Evolutionary conservation across 257 asterid genomes (phyloP).

Genomic region (Gynochthodes officinalis): DNA sequence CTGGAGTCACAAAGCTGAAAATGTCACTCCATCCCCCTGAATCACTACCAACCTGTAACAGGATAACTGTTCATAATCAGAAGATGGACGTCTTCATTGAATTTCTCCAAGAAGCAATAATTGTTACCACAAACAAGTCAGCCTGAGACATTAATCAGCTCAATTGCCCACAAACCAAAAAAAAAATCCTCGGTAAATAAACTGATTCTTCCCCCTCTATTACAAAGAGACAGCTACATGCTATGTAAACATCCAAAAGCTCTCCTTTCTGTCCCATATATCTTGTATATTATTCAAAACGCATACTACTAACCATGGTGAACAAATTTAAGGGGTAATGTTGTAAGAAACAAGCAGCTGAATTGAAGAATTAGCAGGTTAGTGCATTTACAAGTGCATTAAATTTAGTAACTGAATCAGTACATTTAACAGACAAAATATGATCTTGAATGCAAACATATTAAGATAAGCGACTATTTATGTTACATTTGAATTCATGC

Average conservation of each 20-base stretch:
- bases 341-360: neutral
- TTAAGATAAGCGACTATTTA: neutral
- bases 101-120: neutral
- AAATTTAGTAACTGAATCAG: neutral
- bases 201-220: neutral
- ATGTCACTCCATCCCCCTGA: constrained; percentile 65
- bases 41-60: constrained; percentile 69
- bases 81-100: neutral
- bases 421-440: neutral
- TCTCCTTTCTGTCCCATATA: neutral
- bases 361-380: neutral
- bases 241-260: neutral
- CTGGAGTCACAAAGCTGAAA: constrained; percentile 57
- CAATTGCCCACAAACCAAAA: too few species aligned
- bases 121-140: neutral
- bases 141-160: neutral
- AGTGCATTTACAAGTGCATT: too few species aligned
- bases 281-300: neutral
- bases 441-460: neutral
- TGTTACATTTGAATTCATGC: neutral
- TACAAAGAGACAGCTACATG: neutral
- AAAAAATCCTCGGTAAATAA: too few species aligned
- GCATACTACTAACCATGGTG: neutral
- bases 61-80: neutral
- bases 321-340: neutral